These are phyloP conservation scores for Cyberlindnera lachancei DNA, from an alignment of 805 yeast genomes.

Conservation along the genomic window DNA sequence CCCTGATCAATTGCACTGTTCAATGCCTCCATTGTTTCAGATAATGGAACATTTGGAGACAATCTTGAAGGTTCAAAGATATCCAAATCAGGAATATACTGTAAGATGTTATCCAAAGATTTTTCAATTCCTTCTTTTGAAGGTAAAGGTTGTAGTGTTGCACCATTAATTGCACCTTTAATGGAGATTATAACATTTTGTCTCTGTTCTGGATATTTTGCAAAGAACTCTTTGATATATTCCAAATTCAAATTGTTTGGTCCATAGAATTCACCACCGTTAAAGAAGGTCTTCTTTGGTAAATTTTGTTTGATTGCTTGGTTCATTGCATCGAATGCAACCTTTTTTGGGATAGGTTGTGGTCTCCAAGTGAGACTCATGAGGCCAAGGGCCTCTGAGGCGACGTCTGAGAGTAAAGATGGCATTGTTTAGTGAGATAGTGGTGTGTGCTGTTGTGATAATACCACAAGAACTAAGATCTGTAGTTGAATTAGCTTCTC, in stretches of 20 bases:
- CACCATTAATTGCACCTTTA: slow-evolving; percentile 52
- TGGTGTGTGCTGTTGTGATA: no score
- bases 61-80: slow-evolving; percentile 70
- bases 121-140: slow-evolving; percentile 36
- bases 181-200: slow-evolving; percentile 52
- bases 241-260: slow-evolving; percentile 43
- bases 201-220: slow-evolving; percentile 46
- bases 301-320: slow-evolving; percentile 35
- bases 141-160: slow-evolving; percentile 39
- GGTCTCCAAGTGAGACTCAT: slow-evolving; percentile 77
- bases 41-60: slow-evolving; percentile 48
- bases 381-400: slow-evolving; percentile 57
- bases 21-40: slow-evolving; percentile 49
- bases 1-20: slow-evolving; percentile 57
- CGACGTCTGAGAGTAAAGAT: slow-evolving; percentile 2
- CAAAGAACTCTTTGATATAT: slow-evolving; percentile 50
- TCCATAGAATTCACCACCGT: slow-evolving; percentile 80
- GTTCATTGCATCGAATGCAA: slow-evolving; percentile 47
- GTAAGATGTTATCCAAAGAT: slow-evolving; percentile 39
- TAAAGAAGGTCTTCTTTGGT: slow-evolving; percentile 46
- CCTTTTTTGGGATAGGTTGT: slow-evolving; percentile 43
- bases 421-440: not conserved
- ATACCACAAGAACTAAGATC: no score
- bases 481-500: no score
- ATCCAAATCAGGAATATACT: slow-evolving; percentile 40